Base-by-base conservation (phyloP, 2,329 filamentous ascomycete genomes). In the Tolypocladium guangdongense region DNA sequence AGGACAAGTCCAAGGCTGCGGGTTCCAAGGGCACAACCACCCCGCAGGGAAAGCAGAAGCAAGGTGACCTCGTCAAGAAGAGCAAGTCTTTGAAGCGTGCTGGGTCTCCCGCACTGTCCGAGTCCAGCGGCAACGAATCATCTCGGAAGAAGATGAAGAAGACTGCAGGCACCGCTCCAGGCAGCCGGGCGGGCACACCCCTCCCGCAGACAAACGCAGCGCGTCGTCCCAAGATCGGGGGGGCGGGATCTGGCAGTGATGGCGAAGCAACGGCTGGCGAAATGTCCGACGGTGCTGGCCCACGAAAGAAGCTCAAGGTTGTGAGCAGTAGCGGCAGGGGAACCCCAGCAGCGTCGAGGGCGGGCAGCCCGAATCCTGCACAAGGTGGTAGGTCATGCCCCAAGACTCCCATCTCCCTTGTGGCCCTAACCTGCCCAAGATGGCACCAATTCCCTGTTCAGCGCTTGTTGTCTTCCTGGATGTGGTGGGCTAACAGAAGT, bases 111-210 rank as follows among this genome's bases (percentile, higher is more conserved):
- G 87, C 91, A 58, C 78, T 88, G 35, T 96, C 90, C 2, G 92
- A 97, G 66, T 90, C 90, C 11, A 95, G 90, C 66, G 92, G 90
- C 52, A 95, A 91, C 61, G 92, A 97, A 67, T 92, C 88, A 0
- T 82, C 84, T 27, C 86, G 93, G 71, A 89, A 88, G 73, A 81
- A 80, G 66, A 82, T 87, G 65, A 88, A 86, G 72, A 87, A 86
- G 66, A 78, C 82, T 57, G 69, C 70, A 2, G 68, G 66, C 3
- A 64, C 73, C 18, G 77, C 77, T 16, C 66, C 74, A 2, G 73
- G 73, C 52, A 83, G 81, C 55, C 78, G 81, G 22, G 73, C 78
- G 20, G 73, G 72, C 14, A 84, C 81, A 10, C 81, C 82, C 20
- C 63, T 81, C 46, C 73, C 78, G 1, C 64, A 69, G 33, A 55